Percentiles rank a stretch among this genome's conserved stretches.
Conservation (phyloP, 2,329 filamentous ascomycete genomes). For the Clonostachys chloroleuca region DNA sequence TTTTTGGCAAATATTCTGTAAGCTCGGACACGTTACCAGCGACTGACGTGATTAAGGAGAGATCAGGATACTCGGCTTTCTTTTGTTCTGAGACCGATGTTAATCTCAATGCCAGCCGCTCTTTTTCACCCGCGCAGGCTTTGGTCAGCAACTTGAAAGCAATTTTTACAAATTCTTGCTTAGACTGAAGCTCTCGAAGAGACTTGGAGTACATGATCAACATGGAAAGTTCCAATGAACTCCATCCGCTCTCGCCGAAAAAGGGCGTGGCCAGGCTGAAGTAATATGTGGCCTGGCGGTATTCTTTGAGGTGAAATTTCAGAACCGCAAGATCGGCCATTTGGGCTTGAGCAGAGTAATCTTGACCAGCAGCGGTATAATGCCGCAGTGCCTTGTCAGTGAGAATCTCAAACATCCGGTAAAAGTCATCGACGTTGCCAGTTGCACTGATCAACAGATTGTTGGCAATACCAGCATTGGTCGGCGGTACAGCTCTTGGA, state of each 20-base stretch:
- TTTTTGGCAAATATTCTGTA: conserved; percentile 40
- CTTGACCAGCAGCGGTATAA: conserved; percentile 74
- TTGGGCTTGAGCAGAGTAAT: conserved; percentile 70
- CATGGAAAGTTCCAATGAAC: conserved; percentile 74
- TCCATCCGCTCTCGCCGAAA: conserved; percentile 77
- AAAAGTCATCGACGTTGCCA: conserved; percentile 59
- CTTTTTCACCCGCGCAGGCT: conserved; percentile 50
- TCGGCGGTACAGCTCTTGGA: conserved; percentile 4
- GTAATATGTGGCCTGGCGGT: conserved; percentile 66
- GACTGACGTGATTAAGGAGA: conserved; percentile 38
- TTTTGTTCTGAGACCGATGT: conserved; percentile 6
- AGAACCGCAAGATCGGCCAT: conserved; percentile 83
- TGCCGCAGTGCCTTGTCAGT: conserved; percentile 82
- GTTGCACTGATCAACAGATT: conserved; percentile 57
- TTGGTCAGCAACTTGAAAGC: conserved; percentile 72
- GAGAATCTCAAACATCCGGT: conserved; percentile 66
- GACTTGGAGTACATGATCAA: conserved; percentile 82
- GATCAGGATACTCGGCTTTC: conserved; percentile 12
- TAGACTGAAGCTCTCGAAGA: conserved; percentile 69
- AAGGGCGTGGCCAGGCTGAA: conserved; percentile 76
- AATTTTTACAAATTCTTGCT: conserved; percentile 75
- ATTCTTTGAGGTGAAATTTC: conserved; percentile 74
- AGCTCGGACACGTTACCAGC: conserved; percentile 41
- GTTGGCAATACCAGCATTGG: conserved; percentile 29
- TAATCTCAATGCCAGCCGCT: conserved; percentile 31